These are phyloP conservation scores for Termitomyces heimii DNA, from an alignment of 768 basidiomycete genomes.

Conservation along the genomic window DNA sequence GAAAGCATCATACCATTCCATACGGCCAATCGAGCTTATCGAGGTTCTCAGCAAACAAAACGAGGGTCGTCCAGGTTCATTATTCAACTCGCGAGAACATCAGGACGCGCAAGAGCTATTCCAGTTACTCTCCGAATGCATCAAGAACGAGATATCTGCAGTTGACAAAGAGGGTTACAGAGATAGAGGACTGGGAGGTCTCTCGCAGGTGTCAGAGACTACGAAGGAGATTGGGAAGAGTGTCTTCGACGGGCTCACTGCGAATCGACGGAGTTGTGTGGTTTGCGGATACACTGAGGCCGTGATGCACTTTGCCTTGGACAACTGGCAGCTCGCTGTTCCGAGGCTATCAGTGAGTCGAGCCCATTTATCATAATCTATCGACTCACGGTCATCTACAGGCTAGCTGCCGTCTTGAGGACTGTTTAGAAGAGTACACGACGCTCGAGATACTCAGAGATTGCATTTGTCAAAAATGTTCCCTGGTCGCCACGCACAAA, in stretches of 20 bases:
- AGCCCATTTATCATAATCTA: constrained; percentile 1
- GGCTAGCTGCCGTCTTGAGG: constrained; percentile 68
- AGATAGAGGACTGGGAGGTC: constrained; percentile 66
- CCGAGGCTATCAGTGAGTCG: constrained; percentile 55
- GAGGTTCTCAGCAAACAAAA: constrained; percentile 54
- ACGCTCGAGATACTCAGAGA: constrained; percentile 84
- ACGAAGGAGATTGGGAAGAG: constrained; percentile 46
- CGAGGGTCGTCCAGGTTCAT: constrained; percentile 46
- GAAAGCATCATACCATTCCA: constrained; percentile 45
- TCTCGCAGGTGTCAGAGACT: constrained; percentile 20
- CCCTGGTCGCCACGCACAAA: constrained; percentile 69
- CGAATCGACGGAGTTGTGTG: constrained; percentile 83
- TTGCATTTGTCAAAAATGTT: constrained; percentile 90
- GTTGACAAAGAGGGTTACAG: constrained; percentile 67
- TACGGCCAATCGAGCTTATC: constrained; percentile 73
- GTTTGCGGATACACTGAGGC: constrained; percentile 92
- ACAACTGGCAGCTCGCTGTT: constrained; percentile 77
- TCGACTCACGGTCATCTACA: constrained; percentile 18
- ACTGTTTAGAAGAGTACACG: constrained; percentile 86
- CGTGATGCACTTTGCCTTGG: constrained; percentile 87
- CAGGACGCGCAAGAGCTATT: constrained; percentile 99
- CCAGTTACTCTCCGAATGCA: constrained; percentile 83
- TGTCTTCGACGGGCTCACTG: constrained; percentile 87
- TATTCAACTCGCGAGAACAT: constrained; percentile 88
- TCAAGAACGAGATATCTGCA: constrained; percentile 77